A percentile compares a stretch with the other conserved stretches of the same genome.
These are phyloP conservation scores for Centella asiatica DNA, from an alignment of 129 eudicot genomes.

Conservation along the genomic window DNA sequence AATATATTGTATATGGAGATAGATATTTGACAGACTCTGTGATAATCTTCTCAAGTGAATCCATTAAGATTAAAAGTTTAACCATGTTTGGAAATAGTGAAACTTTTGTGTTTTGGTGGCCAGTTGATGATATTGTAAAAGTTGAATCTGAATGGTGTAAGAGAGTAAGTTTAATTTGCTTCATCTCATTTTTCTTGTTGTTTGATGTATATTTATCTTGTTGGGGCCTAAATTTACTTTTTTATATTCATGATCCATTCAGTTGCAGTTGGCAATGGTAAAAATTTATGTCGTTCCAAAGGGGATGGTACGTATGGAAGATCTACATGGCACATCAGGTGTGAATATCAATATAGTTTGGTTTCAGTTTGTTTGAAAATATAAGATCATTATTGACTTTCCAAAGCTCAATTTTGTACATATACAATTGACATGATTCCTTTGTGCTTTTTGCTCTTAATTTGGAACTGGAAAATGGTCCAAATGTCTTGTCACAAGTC, in stretches of 20 bases:
- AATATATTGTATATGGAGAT: slow-evolving; percentile 43
- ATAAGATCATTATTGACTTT: no score
- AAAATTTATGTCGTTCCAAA: slow-evolving; percentile 34
- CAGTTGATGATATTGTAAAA: slow-evolving; percentile 42
- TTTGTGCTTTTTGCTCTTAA: no score
- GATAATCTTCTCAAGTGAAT: slow-evolving; percentile 38
- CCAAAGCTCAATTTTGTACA: no score
- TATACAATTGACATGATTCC: no score
- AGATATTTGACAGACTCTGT: slow-evolving; percentile 36
- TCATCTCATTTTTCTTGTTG: background rate
- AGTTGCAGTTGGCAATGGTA: slow-evolving; percentile 41
- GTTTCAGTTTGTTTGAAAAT: no score
- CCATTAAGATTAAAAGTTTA: slow-evolving; percentile 39
- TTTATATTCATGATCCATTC: slow-evolving; percentile 20
- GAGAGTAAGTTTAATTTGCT: slow-evolving; percentile 34
- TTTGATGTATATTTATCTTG: background rate
- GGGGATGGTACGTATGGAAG: slow-evolving; percentile 25
- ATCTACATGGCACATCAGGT: slow-evolving; percentile 40
- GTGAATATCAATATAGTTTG: no score
- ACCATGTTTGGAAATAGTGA: slow-evolving; percentile 22
- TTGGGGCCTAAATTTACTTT: background rate
- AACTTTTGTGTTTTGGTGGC: slow-evolving; percentile 40
- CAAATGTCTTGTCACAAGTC: no score
- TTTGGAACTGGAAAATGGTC: no score
- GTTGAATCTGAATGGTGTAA: slow-evolving; percentile 51